Evolutionary conservation across 202 grass and related monocot species (phyloP), one percentile per base, ranked within the genome.

Genomic region (Panicum virgatum): DNA sequence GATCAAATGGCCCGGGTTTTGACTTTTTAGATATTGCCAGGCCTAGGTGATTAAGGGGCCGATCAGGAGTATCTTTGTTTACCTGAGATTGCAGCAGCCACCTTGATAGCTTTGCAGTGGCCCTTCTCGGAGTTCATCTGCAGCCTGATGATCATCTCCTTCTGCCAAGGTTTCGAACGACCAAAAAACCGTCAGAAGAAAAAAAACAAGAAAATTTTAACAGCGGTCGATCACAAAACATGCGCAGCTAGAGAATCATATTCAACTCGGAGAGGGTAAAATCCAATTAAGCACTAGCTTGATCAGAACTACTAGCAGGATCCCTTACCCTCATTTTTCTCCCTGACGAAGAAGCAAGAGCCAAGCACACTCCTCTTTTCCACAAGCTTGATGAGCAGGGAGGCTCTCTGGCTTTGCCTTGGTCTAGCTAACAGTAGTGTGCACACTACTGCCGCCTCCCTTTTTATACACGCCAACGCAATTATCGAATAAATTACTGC

Each of bases 121-220:
- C 86, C 89, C 80, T 91, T 94, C 10, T 84, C 78, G 4, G 85
- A 88, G 68, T 1, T 47, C 72, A 59, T 70, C 14, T 86, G 42
- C n/a, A 94, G 64, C 89, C 78, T 67, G 66, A 91, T 94, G 46
- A 94, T n/a, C 78, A 94, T 94, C 75, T 94, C 76, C 69, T 63
- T 90, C 91, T 94, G 76, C 80, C 89, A 60, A 27, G 20, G 34
- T 27, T 76, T 66, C 46, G 27, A 23, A 73, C 20, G 6, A 67
- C 70, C 9, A 53, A 75, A 7, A 2, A 15, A 23, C 48, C 48
- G 1, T 13, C 12, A 43, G 19, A 0, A 78, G 30, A 61, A 27
- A 48, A 66, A 57, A 34, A 32, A 16, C 34, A 36, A 5, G 0
- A n/a, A 37, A 29, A 1, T 6, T 27, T 10, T 30, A 3, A 3